Percentiles rank a stretch among this genome's conserved stretches.
These are phyloP conservation scores for Ilyonectria mors-panacis DNA, from an alignment of 2,329 filamentous ascomycete species.

Conservation along the genomic window DNA sequence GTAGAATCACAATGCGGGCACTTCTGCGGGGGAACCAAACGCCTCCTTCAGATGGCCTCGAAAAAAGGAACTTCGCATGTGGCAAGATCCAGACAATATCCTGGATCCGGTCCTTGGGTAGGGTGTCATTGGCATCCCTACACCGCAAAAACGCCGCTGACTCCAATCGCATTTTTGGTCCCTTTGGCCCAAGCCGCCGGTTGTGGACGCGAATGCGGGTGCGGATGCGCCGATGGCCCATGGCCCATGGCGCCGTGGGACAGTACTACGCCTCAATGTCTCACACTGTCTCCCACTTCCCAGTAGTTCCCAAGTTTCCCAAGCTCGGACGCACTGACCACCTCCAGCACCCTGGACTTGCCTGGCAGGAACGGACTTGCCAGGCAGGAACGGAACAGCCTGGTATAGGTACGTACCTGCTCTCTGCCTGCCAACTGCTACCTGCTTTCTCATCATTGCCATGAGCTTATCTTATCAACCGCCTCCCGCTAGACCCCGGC, in stretches of 20 bases:
- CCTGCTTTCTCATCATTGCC: conserved; percentile 6
- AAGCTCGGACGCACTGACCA: conserved; percentile 24
- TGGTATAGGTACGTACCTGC: neutral
- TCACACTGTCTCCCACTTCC: conserved; percentile 20
- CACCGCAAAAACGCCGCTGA: conserved; percentile 20
- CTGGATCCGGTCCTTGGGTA: conserved; percentile 3
- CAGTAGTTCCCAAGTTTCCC: conserved; percentile 10
- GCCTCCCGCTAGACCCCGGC: conserved; percentile 19
- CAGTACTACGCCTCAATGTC: conserved; percentile 18
- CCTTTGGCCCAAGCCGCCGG: neutral
- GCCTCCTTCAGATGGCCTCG: conserved; percentile 10
- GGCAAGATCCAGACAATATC: conserved; percentile 28
- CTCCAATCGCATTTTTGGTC: conserved; percentile 4
- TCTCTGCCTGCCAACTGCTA: neutral
- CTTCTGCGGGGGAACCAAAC: conserved; percentile 18
- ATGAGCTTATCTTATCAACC: conserved; percentile 30
- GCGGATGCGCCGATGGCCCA: conserved; percentile 14
- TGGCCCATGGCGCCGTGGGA: conserved; percentile 14
- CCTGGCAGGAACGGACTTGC: too few species aligned
- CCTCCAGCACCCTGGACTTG: neutral
- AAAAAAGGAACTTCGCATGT: conserved; percentile 41
- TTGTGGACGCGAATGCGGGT: conserved; percentile 1
- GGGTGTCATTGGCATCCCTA: conserved; percentile 26
- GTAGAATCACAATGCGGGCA: conserved; percentile 17
- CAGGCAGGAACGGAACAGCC: too few species aligned